Evolutionary conservation across 148 eudicot genomes (phyloP), one percentile per base, ranked within the genome.

Genomic region (Vaccinium corymbosum): DNA sequence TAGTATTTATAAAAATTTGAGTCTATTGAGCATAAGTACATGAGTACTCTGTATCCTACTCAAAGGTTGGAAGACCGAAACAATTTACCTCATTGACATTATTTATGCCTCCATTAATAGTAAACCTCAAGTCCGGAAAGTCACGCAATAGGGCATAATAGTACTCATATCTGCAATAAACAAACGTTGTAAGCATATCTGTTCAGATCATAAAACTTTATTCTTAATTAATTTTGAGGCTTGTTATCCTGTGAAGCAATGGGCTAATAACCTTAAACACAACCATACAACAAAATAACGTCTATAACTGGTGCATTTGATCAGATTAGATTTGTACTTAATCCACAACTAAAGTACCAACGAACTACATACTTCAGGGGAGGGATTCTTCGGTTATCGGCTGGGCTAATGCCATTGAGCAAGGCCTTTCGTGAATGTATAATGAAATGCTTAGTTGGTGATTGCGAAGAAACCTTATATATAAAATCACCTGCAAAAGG

Each of bases 371-470:
- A 97, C 99, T 93, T 97, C 53, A 97, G 89, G 35, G 98, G 98
- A 87, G 99, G 99, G 82, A 97, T 93, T 81, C 89, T 86, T 86
- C 99, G 90, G 87, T 97, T 97, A 78, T 93, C 99, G 7, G 94
- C 92, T 48, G 99, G 99, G 87, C 96, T 97, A 73, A 97, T 91
- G 89, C 99, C 99, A 89, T 97, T 97, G 81, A 97, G 94, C 84
- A 97, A 90, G 75, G 98, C 99, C 89, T 97, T 97, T 85, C 99
- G 90, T 29, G 99, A 93, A 89, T 97, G 99, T 88, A 97, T 91
- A 75, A 97, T 85, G 83, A 97, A 97, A 91, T 97, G 99, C 90
- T 87, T 93, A 86, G 96, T 91, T 84, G 99, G 99, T 83, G 99
- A 97, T 56, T 92, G 92, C 38, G 99, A 94, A 86, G 99, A 97